Conservation (phyloP, 495 filamentous ascomycete genomes). For the Trichoderma gamsii region DNA sequence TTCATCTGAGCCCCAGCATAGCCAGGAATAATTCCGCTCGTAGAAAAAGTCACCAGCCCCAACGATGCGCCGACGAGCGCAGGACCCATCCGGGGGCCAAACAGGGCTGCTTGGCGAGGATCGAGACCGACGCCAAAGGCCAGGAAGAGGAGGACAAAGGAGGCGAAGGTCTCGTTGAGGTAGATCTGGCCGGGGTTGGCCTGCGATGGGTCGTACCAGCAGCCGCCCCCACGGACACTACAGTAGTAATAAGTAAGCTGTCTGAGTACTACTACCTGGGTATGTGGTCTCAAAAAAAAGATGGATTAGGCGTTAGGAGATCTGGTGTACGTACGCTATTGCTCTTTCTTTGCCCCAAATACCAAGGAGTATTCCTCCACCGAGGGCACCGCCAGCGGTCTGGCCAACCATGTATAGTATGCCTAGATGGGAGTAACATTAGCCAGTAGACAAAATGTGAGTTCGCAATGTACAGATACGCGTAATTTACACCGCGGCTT, state of each 20-base stretch:
- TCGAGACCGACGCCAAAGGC: conserved; percentile 52
- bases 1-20: conserved; percentile 39
- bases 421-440: conserved; percentile 1
- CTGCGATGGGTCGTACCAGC: conserved; percentile 25
- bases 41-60: conserved; percentile 41
- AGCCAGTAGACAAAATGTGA: not conserved
- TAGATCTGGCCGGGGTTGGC: conserved; percentile 31
- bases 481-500: too few species aligned
- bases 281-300: not conserved
- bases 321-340: conserved; percentile 15
- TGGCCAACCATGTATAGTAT: conserved; percentile 42
- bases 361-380: conserved; percentile 36
- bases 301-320: too few species aligned
- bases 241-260: not conserved
- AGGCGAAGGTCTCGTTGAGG: conserved; percentile 40
- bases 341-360: conserved; percentile 28
- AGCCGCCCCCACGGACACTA: conserved; percentile 31
- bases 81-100: conserved; percentile 46
- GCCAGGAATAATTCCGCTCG: conserved; percentile 38
- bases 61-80: conserved; percentile 48
- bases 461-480: too few species aligned
- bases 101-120: conserved; percentile 46
- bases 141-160: conserved; percentile 37
- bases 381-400: conserved; percentile 38
- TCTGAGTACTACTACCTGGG: too few species aligned